phyloP scores from a whole-genome alignment of 176 grass and related monocot genomes.

The Juncus inflexus region DNA sequence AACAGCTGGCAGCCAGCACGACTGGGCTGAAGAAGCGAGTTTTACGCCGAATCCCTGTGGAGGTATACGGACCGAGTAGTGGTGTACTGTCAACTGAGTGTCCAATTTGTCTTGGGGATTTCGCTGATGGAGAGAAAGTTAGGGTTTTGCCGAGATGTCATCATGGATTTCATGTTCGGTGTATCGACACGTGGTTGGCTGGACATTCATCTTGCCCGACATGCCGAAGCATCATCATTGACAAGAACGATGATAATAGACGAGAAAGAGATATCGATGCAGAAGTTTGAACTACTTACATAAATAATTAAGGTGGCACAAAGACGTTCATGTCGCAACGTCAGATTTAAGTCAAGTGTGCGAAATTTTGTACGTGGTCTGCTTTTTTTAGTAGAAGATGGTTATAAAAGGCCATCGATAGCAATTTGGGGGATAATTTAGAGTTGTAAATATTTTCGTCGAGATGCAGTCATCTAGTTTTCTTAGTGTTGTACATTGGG shows the following conservation, averaged over 20 bases:
- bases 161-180: slow-evolving; percentile 64
- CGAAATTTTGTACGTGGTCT: too few relatives aligned
- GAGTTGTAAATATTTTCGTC: too few relatives aligned
- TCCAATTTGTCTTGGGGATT: slow-evolving; percentile 72
- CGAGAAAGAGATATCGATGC: neutral
- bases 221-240: slow-evolving; percentile 45
- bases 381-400: too few relatives aligned
- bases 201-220: slow-evolving; percentile 63
- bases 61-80: slow-evolving; percentile 36
- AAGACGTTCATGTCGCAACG: too few relatives aligned
- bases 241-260: slow-evolving; percentile 12
- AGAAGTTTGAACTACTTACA: too few relatives aligned
- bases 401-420: too few relatives aligned
- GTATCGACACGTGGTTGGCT: slow-evolving; percentile 66
- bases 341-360: too few relatives aligned
- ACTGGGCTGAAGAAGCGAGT: slow-evolving; percentile 40
- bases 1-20: neutral
- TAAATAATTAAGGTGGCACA: too few relatives aligned
- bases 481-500: too few relatives aligned
- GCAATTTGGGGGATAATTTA: too few relatives aligned
- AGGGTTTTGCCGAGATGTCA: slow-evolving; percentile 67
- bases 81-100: slow-evolving; percentile 39
- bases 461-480: too few relatives aligned
- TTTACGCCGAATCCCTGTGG: slow-evolving; percentile 55
- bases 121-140: slow-evolving; percentile 60